These are phyloP conservation scores for Nelumbo lutea DNA, from an alignment of 164 flowering plant species.

Conservation along the genomic window DNA sequence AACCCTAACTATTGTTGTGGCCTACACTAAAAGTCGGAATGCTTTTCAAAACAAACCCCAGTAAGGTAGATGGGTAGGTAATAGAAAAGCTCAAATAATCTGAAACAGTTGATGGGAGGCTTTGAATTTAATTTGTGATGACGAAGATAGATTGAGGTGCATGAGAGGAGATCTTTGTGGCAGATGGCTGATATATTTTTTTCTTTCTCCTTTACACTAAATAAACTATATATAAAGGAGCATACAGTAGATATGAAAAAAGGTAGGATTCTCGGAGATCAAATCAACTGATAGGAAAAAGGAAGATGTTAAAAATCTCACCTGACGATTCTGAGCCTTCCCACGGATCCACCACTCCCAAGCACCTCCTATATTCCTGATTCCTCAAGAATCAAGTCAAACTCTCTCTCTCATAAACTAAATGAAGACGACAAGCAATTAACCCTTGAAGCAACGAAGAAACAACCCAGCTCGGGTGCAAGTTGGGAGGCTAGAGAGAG, in stretches of 20 bases:
- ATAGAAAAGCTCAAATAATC: not conserved
- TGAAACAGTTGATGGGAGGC: not conserved
- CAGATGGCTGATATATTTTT: not conserved
- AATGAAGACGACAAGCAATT: not conserved
- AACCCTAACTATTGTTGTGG: not conserved
- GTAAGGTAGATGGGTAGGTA: too few species aligned
- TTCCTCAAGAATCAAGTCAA: too few species aligned
- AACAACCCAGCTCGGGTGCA: not conserved
- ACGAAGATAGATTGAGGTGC: not conserved
- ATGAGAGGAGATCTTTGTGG: slow-evolving; percentile 12
- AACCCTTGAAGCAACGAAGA: not conserved
- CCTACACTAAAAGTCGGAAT: not conserved
- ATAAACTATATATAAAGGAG: not conserved
- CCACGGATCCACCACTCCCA: not conserved
- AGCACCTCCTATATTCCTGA: not conserved
- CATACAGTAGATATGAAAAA: slow-evolving; percentile 20
- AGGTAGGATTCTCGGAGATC: slow-evolving; percentile 25
- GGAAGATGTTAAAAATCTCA: not conserved
- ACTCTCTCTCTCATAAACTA: not conserved
- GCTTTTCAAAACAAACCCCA: too few species aligned
- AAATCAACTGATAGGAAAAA: not conserved
- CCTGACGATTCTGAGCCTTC: not conserved
- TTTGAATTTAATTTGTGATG: too few species aligned
- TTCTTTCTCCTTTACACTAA: not conserved
- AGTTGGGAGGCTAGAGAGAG: not conserved